These are phyloP conservation scores for Salvia rosmarinus DNA, from an alignment of 257 asterid genomes.

Conservation along the genomic window DNA sequence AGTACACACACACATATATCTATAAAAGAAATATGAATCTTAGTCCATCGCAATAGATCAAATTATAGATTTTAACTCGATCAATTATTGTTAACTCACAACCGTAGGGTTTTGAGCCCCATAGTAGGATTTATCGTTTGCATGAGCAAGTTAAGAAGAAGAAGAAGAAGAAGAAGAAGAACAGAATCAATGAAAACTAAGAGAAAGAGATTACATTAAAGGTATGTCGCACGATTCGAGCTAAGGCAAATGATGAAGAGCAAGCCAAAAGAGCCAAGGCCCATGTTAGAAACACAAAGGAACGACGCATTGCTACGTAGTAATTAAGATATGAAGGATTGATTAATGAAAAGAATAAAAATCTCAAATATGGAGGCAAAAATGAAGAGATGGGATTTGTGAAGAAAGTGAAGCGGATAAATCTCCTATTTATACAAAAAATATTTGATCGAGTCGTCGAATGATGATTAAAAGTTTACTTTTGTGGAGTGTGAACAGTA, in stretches of 20 bases:
- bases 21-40: too few relatives aligned
- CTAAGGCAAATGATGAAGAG: slow-evolving; percentile 10
- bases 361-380: background rate
- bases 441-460: background rate
- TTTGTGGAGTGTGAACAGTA: background rate
- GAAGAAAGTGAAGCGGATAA: slow-evolving; percentile 10
- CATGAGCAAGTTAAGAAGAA: background rate
- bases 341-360: background rate
- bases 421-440: slow-evolving; percentile 34
- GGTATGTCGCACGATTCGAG: slow-evolving; percentile 54
- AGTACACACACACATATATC: too few relatives aligned
- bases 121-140: background rate
- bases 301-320: background rate
- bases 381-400: background rate
- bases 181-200: background rate
- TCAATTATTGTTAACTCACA: background rate
- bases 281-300: slow-evolving; percentile 32
- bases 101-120: background rate
- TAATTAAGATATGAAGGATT: background rate
- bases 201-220: slow-evolving; percentile 48
- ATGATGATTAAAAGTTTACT: background rate
- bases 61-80: background rate
- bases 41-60: too few relatives aligned
- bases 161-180: too few relatives aligned
- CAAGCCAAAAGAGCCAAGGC: slow-evolving; percentile 32